phyloP scores from a whole-genome alignment of 148 eudicot genomes.

The Camellia lanceoleosa region DNA sequence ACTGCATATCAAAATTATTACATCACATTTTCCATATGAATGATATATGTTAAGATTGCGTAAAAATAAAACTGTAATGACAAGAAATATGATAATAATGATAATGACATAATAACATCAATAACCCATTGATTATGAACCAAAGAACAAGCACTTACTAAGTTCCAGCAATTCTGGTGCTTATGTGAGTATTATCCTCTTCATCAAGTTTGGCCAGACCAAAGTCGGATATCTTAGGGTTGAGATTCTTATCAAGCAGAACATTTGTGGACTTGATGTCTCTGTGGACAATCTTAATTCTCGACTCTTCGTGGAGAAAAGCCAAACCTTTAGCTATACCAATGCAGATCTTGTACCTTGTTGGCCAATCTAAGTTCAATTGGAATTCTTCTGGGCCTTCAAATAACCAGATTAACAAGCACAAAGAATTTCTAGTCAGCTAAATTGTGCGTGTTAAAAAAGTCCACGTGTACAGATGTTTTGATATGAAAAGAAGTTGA shows the following conservation, averaged over 20 bases:
- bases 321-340: conserved; percentile 37
- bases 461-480: neutral
- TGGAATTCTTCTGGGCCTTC: conserved; percentile 21
- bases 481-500: neutral
- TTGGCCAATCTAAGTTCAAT: conserved; percentile 30
- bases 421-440: neutral
- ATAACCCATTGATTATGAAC: neutral
- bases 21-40: too few relatives aligned
- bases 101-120: neutral
- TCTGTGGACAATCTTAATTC: conserved; percentile 32
- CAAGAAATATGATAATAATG: neutral
- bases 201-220: conserved; percentile 39
- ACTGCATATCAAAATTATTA: conserved; percentile 8
- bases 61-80: too few relatives aligned
- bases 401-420: neutral
- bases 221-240: conserved; percentile 33
- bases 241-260: conserved; percentile 27
- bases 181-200: conserved; percentile 33
- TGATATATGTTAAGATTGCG: too few relatives aligned
- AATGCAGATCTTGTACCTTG: conserved; percentile 27
- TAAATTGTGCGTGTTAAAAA: neutral
- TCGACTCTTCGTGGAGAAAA: conserved; percentile 34
- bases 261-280: conserved; percentile 36
- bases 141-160: conserved; percentile 16
- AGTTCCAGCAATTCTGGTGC: conserved; percentile 36